Evolutionary conservation across 2,329 filamentous ascomycete species (phyloP).

Genomic region (Ascochyta clinopodiicola): DNA sequence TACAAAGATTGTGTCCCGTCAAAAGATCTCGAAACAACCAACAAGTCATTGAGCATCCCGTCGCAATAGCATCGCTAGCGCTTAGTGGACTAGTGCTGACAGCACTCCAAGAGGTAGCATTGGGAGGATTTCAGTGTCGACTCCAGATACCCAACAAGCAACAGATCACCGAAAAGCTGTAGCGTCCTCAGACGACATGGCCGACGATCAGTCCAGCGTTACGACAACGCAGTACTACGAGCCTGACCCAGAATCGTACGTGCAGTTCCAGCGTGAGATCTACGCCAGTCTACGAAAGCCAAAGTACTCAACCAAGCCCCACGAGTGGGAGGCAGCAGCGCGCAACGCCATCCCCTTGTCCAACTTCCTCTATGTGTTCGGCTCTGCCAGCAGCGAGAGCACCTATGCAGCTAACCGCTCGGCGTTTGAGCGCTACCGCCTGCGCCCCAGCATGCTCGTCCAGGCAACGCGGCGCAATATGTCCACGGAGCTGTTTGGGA

Average conservation of each 20-base stretch:
- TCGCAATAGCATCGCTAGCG: no score
- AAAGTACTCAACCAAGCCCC: constrained; percentile 50
- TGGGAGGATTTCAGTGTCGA: neutral
- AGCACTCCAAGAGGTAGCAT: neutral
- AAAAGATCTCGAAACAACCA: no score
- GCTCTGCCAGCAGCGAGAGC: constrained; percentile 47
- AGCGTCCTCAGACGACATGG: neutral
- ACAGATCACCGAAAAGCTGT: neutral
- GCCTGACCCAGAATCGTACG: constrained; percentile 46
- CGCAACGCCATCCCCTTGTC: constrained; percentile 40
- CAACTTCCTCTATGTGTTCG: constrained; percentile 51
- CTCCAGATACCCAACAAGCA: neutral
- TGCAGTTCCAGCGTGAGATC: constrained; percentile 46
- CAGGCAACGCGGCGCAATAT: constrained; percentile 46
- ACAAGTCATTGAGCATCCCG: no score
- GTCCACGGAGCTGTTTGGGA: constrained; percentile 47
- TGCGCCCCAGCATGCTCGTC: constrained; percentile 51
- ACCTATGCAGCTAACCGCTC: constrained; percentile 47
- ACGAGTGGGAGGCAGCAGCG: constrained; percentile 49
- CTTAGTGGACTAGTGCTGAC: no score
- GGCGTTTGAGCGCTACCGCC: constrained; percentile 49
- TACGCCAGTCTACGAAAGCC: constrained; percentile 47
- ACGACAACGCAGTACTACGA: constrained; percentile 29
- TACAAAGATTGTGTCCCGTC: no score
- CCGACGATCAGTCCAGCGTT: constrained; percentile 3